Evolutionary conservation across 192 early-diverging fungal species (phyloP).

Genomic region (Lobosporangium transversale): DNA sequence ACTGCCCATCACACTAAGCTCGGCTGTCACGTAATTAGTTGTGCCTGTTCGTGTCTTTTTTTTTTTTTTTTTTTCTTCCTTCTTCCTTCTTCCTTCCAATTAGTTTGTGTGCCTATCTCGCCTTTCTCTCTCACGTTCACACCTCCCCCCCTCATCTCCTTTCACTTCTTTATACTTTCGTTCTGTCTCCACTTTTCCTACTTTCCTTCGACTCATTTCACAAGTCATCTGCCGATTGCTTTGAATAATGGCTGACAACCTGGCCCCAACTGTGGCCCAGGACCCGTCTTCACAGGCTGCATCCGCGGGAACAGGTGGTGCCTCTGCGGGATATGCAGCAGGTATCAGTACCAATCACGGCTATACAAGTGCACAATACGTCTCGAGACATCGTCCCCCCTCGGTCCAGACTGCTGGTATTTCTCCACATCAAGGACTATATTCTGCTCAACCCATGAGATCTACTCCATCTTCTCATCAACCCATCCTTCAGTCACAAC

Average conservation of each 20-base stretch:
- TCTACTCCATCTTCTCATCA: conserved; percentile 11
- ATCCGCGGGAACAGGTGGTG: not conserved
- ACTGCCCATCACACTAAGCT: not conserved
- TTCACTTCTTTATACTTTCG: not conserved
- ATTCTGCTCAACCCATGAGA: conserved; percentile 17
- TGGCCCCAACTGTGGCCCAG: conserved; percentile 17
- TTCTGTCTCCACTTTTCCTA: conserved; percentile 2
- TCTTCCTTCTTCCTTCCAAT: not conserved
- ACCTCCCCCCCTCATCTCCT: not conserved
- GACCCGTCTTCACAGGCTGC: conserved; percentile 18
- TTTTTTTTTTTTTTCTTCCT: conserved; percentile 1
- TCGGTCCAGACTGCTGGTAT: conserved; percentile 5
- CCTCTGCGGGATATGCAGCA: conserved; percentile 16
- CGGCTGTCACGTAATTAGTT: not conserved
- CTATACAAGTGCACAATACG: conserved; percentile 50
- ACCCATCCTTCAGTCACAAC: conserved; percentile 18
- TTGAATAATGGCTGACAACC: conserved; percentile 34
- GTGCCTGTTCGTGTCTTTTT: too few species aligned
- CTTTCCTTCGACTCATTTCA: not conserved
- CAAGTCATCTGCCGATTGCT: not conserved
- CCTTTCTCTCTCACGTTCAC: not conserved
- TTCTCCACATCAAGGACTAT: conserved; percentile 28
- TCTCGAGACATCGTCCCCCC: conserved; percentile 39
- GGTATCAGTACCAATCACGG: conserved; percentile 35
- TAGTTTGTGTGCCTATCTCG: too few species aligned